Conservation (phyloP, 2,329 filamentous ascomycete genomes). For the Shiraia sp. region DNA sequence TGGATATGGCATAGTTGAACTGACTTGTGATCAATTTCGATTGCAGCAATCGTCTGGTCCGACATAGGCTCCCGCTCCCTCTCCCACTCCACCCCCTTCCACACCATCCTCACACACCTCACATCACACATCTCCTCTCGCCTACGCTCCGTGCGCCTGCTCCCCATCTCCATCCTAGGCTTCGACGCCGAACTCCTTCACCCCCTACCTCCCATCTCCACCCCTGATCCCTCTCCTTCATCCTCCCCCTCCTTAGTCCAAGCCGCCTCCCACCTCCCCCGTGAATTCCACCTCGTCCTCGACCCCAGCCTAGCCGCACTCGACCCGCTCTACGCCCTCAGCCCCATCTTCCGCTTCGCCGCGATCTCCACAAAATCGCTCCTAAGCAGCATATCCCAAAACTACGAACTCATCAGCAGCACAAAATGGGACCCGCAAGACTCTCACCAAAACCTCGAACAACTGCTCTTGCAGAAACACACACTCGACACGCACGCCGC, state of each 20-base stretch:
- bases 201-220: not conserved
- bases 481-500: slow-evolving; percentile 4
- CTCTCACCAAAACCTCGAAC: slow-evolving; percentile 2
- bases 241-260: not conserved
- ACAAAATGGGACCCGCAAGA: slow-evolving; percentile 4
- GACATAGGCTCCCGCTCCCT: slow-evolving; percentile 4
- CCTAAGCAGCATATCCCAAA: not conserved
- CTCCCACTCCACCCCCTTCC: slow-evolving; percentile 1
- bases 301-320: slow-evolving; percentile 5
- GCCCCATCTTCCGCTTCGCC: slow-evolving; percentile 5
- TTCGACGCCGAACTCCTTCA: slow-evolving; percentile 1
- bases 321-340: slow-evolving; percentile 7
- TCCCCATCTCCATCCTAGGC: not conserved
- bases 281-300: slow-evolving; percentile 3
- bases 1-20: no score
- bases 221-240: not conserved
- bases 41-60: slow-evolving; percentile 8
- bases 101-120: slow-evolving; percentile 4
- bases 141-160: not conserved
- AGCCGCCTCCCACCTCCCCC: slow-evolving; percentile 2
- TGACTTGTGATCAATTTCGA: no score
- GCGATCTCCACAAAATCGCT: not conserved
- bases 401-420: slow-evolving; percentile 6
- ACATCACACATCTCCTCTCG: slow-evolving; percentile 2
- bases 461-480: slow-evolving; percentile 8